Base-by-base conservation (phyloP, 2,329 filamentous ascomycete species). In the Dactylella cylindrospora region DNA sequence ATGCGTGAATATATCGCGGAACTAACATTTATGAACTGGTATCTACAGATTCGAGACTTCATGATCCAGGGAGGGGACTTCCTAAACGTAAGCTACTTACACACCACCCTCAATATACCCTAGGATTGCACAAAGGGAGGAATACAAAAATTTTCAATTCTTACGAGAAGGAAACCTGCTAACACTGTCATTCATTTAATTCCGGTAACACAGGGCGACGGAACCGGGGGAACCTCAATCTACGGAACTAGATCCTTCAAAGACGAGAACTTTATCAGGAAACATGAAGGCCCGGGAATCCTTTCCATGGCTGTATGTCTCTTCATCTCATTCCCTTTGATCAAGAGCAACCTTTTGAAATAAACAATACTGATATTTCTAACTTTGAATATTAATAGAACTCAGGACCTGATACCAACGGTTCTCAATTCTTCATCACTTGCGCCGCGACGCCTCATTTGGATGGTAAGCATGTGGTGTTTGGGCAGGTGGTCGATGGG, bases 41-140 rank as follows among this genome's bases (percentile, higher is more conserved):
- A 44, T 41, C 17, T 20, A 51, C 35, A 94, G 88, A 95, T 96
- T 73, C 88, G 87, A 75, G 86, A 88, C 70, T 96, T 97, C 76
- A 97, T 97, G 91, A 87, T 93, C 70, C 93, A 98, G 74, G 91
- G 91, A 38, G 93, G 93, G 49, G 93, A 98, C 74, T 97, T 97
- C 73, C 77, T 95, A 65, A 90, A 95, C 70, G 59, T 64, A 57
- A 41, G 59, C 33, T 15, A 33, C n/a, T 13, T 43, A 12, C 13
- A 8, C 6, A 28, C 33, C 25, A 17, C 9, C 41, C 20, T 17
- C 12, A 13, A 5, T 12, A 17, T 13, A 31, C 13, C 23, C 9
- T 17, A 6, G 7, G 8, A 22, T 17, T n/a, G n/a, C n/a, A n/a
- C n/a, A n/a, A n/a, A n/a, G n/a, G n/a, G n/a, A n/a, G n/a, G n/a